Conservation (phyloP, 768 basidiomycete genomes). For the Mycena galopus region DNA sequence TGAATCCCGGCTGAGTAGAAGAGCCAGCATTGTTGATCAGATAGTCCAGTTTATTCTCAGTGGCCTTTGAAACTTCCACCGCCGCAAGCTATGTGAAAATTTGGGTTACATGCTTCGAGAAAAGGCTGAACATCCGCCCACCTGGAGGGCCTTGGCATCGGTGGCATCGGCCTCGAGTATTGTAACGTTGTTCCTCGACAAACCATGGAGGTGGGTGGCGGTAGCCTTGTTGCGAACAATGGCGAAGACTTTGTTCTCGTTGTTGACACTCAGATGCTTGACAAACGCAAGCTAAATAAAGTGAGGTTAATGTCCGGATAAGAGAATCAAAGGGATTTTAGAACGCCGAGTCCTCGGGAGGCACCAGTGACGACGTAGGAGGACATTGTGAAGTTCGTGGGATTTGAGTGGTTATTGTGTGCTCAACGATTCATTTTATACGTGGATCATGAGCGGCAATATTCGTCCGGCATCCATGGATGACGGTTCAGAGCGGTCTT, state of each 20-base stretch:
- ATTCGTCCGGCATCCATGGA: too few relatives aligned
- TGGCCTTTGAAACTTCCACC: neutral
- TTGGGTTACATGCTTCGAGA: neutral
- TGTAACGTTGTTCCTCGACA: slow-evolving; percentile 11
- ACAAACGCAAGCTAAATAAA: slow-evolving; percentile 24
- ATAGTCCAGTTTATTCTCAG: slow-evolving; percentile 9
- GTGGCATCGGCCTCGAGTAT: slow-evolving; percentile 19
- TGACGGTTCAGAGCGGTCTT: too few relatives aligned
- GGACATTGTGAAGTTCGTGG: too few relatives aligned
- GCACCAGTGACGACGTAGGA: slow-evolving; percentile 19
- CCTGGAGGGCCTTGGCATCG: slow-evolving; percentile 3
- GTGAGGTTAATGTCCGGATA: too few relatives aligned
- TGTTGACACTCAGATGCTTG: slow-evolving; percentile 12
- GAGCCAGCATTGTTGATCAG: slow-evolving; percentile 17
- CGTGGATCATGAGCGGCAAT: too few relatives aligned
- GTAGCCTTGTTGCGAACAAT: slow-evolving; percentile 13
- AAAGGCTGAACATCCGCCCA: too few relatives aligned
- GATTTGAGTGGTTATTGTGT: too few relatives aligned
- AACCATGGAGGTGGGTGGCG: neutral
- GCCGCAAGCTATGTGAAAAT: neutral
- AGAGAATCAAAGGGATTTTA: neutral
- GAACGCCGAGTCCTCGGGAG: slow-evolving; percentile 19
- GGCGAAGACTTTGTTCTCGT: slow-evolving; percentile 10
- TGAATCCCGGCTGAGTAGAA: neutral
- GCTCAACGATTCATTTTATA: too few relatives aligned